A percentile compares a stretch with the other conserved stretches of the same genome.
phyloP scores from a whole-genome alignment of 164 flowering plant genomes.

The Chimonanthus salicifolius region DNA sequence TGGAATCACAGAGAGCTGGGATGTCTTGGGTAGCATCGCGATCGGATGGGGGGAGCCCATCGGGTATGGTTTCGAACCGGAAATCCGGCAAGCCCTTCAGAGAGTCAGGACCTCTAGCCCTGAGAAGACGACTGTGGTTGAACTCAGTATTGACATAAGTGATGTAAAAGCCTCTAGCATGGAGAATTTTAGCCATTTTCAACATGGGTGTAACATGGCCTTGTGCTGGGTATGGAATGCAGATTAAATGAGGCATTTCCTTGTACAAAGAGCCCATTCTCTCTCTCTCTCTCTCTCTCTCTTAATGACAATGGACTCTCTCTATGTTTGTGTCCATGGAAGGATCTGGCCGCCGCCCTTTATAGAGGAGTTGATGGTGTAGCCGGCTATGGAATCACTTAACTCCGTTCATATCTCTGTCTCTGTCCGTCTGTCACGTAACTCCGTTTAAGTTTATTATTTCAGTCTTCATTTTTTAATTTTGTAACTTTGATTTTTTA shows the following conservation, averaged over 20 bases:
- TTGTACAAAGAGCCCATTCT: neutral
- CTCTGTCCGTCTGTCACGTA: no score
- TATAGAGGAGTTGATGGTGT: no score
- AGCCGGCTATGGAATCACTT: no score
- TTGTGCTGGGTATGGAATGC: constrained; percentile 5
- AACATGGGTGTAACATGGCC: constrained; percentile 12
- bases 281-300: neutral
- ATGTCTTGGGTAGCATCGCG: constrained; percentile 34
- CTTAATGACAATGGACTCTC: neutral
- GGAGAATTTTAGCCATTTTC: constrained; percentile 13
- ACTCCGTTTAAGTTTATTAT: no score
- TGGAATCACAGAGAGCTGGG: constrained; percentile 24
- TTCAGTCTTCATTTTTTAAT: no score
- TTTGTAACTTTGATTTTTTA: no score
- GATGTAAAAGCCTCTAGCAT: constrained; percentile 24
- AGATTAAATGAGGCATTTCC: constrained; percentile 1
- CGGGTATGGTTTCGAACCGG: constrained; percentile 27
- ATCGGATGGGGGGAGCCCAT: constrained; percentile 38
- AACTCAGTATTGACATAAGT: constrained; percentile 22
- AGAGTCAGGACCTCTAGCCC: constrained; percentile 10
- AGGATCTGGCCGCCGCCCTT: no score
- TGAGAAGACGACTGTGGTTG: constrained; percentile 12
- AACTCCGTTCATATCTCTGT: no score
- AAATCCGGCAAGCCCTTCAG: constrained; percentile 20
- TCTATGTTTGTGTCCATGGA: neutral